Evolutionary conservation across 2,329 filamentous ascomycete genomes (phyloP).

Genomic region (Amesomyces nigricolor): DNA sequence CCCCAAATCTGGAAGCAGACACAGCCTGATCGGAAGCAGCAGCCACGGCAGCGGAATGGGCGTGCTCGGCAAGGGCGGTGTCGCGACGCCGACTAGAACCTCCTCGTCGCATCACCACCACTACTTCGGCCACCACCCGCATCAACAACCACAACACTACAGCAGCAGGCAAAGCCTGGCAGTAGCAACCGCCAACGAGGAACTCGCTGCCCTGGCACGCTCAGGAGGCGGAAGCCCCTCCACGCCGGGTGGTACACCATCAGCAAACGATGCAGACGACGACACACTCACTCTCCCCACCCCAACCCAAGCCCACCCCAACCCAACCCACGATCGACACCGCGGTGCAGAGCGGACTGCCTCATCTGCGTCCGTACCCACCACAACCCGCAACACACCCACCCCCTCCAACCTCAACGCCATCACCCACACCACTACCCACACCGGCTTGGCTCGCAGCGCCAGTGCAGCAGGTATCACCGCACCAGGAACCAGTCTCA

Average conservation of each 20-base stretch:
- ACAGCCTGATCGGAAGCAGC: constrained; percentile 22
- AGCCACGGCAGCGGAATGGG: background rate
- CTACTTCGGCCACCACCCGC: constrained; percentile 13
- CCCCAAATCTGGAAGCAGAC: constrained; percentile 16
- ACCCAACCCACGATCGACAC: background rate
- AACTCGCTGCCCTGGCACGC: constrained; percentile 1
- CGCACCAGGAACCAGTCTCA: too few species aligned
- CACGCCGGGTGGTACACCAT: background rate
- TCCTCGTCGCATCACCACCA: constrained; percentile 24
- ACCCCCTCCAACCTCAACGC: background rate
- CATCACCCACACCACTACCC: too few species aligned
- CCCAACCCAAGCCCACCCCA: background rate
- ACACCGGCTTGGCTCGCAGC: too few species aligned
- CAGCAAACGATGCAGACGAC: background rate
- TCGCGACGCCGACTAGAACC: background rate
- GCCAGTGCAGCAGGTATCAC: too few species aligned
- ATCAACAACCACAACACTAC: constrained; percentile 17
- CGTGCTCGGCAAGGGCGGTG: constrained; percentile 10
- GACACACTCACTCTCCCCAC: constrained; percentile 7
- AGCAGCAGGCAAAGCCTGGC: constrained; percentile 6
- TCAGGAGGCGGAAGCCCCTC: background rate
- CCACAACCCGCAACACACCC: too few species aligned
- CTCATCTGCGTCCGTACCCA: too few species aligned
- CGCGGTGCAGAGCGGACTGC: too few species aligned
- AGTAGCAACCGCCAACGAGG: background rate